These are phyloP conservation scores for Penicillium glabrum DNA, from an alignment of 2,329 filamentous ascomycete species.

Conservation along the genomic window DNA sequence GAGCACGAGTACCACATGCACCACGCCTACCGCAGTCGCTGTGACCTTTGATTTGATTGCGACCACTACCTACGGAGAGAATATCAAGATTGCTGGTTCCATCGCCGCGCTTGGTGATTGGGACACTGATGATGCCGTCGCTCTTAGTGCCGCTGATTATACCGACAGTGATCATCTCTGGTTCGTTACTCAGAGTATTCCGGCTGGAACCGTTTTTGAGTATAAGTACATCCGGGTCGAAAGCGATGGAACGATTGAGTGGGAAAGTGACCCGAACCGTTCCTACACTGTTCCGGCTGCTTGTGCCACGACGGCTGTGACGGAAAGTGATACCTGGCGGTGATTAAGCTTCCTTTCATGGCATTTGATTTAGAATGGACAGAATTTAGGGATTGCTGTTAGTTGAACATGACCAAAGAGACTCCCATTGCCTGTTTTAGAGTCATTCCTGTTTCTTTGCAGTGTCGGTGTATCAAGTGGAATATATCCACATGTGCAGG, in stretches of 20 bases:
- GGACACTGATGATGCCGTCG: constrained; percentile 55
- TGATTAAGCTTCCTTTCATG: not conserved
- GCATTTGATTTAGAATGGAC: no score
- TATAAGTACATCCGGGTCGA: constrained; percentile 70
- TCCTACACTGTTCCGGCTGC: constrained; percentile 41
- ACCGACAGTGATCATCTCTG: constrained; percentile 62
- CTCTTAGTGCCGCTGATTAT: constrained; percentile 61
- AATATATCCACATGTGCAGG: no score
- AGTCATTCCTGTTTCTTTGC: no score
- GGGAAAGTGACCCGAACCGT: constrained; percentile 61
- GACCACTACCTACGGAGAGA: constrained; percentile 55
- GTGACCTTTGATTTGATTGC: constrained; percentile 65
- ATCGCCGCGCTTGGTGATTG: constrained; percentile 62
- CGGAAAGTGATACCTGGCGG: constrained; percentile 40
- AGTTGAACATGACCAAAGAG: not conserved
- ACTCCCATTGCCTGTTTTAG: not conserved
- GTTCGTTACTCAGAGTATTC: constrained; percentile 57
- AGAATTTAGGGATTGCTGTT: not conserved
- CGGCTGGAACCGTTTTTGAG: constrained; percentile 56
- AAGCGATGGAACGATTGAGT: constrained; percentile 55
- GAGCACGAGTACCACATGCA: constrained; percentile 8
- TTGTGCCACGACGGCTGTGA: constrained; percentile 33
- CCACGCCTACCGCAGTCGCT: constrained; percentile 8
- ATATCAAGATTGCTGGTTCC: constrained; percentile 64
- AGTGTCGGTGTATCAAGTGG: not conserved